Evolutionary conservation across 164 flowering plant species (phyloP).

Genomic region (Amborella trichopoda): DNA sequence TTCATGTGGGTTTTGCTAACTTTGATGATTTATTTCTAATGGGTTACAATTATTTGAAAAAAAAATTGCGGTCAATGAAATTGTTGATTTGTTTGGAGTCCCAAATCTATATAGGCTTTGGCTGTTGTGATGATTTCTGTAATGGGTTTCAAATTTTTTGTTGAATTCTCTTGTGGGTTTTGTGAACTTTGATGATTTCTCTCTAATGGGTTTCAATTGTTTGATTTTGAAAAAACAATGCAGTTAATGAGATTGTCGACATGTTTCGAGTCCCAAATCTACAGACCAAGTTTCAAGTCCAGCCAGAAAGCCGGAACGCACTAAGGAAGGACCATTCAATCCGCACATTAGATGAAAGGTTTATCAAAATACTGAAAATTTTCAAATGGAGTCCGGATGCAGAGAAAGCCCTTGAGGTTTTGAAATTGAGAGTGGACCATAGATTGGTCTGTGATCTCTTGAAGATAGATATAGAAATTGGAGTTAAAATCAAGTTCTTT

Average conservation of each 20-base stretch:
- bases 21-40: too few species aligned
- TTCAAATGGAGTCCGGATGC: conserved; percentile 99
- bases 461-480: conserved; percentile 54
- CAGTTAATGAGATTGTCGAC: conserved; percentile 72
- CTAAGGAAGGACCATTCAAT: conserved; percentile 19
- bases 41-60: too few species aligned
- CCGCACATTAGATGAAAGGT: conserved; percentile 72
- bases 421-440: conserved; percentile 73
- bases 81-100: too few species aligned
- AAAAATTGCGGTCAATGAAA: too few species aligned
- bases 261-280: conserved; percentile 52
- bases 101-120: too few species aligned
- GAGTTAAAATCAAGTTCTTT: conserved; percentile 74
- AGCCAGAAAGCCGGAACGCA: conserved; percentile 8
- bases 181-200: too few species aligned
- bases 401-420: conserved; percentile 85
- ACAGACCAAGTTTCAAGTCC: conserved; percentile 9
- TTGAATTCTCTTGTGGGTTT: too few species aligned
- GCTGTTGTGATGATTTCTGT: too few species aligned
- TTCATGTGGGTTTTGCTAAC: too few species aligned
- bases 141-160: too few species aligned
- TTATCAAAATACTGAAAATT: conserved; percentile 85
- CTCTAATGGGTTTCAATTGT: too few species aligned
- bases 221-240: too few species aligned
- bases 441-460: conserved; percentile 65